Evolutionary conservation across 495 filamentous ascomycete species (phyloP).

Genomic region (Amniculicola lignicola): DNA sequence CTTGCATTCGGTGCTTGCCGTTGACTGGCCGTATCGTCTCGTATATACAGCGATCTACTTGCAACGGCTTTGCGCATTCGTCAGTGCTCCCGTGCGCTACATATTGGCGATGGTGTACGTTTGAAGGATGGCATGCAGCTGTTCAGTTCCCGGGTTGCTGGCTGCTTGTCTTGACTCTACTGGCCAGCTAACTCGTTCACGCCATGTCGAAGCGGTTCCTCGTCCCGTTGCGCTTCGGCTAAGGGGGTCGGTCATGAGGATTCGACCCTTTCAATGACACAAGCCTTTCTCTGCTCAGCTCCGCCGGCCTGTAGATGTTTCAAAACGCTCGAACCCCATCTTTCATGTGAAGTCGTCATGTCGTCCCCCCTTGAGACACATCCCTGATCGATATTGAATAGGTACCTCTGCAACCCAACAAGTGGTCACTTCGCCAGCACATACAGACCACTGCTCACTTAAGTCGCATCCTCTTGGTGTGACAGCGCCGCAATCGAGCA

Average conservation of each 20-base stretch:
- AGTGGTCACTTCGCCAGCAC: not conserved
- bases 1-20: not conserved
- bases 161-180: slow-evolving; percentile 15
- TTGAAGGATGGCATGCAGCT: slow-evolving; percentile 19
- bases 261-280: slow-evolving; percentile 20
- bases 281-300: slow-evolving; percentile 9
- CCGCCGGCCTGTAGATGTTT: slow-evolving; percentile 11
- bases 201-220: slow-evolving; percentile 17
- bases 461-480: slow-evolving; percentile 24
- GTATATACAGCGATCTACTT: slow-evolving; percentile 14
- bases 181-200: slow-evolving; percentile 13
- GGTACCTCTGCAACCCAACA: slow-evolving; percentile 22
- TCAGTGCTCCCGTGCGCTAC: slow-evolving; percentile 25
- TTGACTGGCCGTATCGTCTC: slow-evolving; percentile 14
- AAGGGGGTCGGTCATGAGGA: slow-evolving; percentile 35
- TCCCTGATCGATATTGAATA: not conserved
- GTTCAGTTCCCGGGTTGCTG: slow-evolving; percentile 28
- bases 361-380: slow-evolving; percentile 3
- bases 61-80: slow-evolving; percentile 15
- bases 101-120: slow-evolving; percentile 24
- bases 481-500: slow-evolving; percentile 22
- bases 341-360: slow-evolving; percentile 22
- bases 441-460: slow-evolving; percentile 11
- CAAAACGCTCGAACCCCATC: slow-evolving; percentile 12
- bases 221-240: slow-evolving; percentile 29